Conservation (phyloP, 768 basidiomycete species). For the Pleurotus tuber-regium region DNA sequence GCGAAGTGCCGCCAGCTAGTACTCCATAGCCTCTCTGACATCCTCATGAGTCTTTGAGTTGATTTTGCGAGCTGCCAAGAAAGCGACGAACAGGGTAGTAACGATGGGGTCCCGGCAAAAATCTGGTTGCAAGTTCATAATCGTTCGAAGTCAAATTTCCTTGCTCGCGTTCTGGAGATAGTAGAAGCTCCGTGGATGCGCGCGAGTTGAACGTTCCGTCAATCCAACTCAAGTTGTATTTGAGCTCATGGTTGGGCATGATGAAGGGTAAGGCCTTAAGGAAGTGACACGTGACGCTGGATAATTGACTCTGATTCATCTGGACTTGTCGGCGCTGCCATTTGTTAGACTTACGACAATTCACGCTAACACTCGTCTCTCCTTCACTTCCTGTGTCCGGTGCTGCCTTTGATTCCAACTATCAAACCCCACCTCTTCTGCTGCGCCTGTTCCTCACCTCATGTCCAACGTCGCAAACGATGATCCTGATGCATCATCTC, state of each 20-base stretch:
- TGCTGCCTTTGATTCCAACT: conserved; percentile 27
- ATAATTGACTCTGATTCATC: background rate
- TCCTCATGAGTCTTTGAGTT: background rate
- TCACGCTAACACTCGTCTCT: conserved; percentile 1
- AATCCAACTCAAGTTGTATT: conserved; percentile 25
- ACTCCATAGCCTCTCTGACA: conserved; percentile 5
- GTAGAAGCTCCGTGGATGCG: conserved; percentile 39
- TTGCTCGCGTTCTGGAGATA: conserved; percentile 50
- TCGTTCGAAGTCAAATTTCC: conserved; percentile 51
- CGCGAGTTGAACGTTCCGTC: conserved; percentile 44
- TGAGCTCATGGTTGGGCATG: background rate
- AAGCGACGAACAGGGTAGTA: conserved; percentile 34
- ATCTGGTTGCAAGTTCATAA: conserved; percentile 51
- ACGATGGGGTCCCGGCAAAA: conserved; percentile 47
- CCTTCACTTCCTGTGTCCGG: conserved; percentile 26
- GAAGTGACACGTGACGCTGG: background rate
- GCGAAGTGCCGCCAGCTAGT: background rate
- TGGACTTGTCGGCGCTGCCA: background rate
- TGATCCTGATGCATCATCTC: conserved; percentile 7
- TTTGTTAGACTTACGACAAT: too few relatives aligned
- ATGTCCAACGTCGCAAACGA: conserved; percentile 4
- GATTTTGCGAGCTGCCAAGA: background rate
- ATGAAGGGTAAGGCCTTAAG: background rate
- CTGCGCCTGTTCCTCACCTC: background rate
- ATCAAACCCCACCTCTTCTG: background rate